Conservation (phyloP, 2,329 filamentous ascomycete species). For the Alternaria triticina region DNA sequence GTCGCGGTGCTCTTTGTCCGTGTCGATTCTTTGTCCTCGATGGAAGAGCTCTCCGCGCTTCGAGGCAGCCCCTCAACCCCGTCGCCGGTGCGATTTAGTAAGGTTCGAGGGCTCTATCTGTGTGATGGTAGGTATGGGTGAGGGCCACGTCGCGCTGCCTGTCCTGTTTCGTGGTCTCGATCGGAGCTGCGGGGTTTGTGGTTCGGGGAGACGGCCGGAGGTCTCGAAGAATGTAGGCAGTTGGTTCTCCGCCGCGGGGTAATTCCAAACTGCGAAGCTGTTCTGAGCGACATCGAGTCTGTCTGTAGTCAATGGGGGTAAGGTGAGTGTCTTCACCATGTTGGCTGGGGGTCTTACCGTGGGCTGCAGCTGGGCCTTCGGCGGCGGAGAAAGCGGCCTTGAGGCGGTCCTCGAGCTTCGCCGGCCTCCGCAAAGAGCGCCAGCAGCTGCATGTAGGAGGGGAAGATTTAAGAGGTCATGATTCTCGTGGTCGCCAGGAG, state of each 20-base stretch:
- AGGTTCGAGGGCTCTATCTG: neutral
- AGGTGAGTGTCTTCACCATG: neutral
- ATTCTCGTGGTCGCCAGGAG: neutral
- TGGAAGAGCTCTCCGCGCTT: neutral
- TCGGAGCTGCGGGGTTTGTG: neutral
- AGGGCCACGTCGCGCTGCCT: neutral
- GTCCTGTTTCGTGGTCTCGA: neutral
- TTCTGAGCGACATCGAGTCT: neutral
- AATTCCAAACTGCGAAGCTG: neutral
- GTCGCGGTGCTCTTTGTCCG: neutral
- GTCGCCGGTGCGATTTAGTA: neutral
- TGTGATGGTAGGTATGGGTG: neutral
- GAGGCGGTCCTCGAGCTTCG: neutral
- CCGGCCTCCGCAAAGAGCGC: neutral
- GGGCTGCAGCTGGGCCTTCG: neutral
- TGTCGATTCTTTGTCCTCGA: neutral
- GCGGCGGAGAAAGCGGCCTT: neutral
- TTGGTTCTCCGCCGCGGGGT: neutral
- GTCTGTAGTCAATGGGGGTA: neutral
- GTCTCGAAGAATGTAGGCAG: neutral
- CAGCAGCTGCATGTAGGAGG: too few relatives aligned
- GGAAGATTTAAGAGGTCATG: rapidly evolving
- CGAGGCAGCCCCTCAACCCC: neutral
- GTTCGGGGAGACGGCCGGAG: neutral
- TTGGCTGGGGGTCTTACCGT: neutral